These are phyloP conservation scores for Vitellaria paradoxa DNA, from an alignment of 179 eudicot species.

Conservation along the genomic window DNA sequence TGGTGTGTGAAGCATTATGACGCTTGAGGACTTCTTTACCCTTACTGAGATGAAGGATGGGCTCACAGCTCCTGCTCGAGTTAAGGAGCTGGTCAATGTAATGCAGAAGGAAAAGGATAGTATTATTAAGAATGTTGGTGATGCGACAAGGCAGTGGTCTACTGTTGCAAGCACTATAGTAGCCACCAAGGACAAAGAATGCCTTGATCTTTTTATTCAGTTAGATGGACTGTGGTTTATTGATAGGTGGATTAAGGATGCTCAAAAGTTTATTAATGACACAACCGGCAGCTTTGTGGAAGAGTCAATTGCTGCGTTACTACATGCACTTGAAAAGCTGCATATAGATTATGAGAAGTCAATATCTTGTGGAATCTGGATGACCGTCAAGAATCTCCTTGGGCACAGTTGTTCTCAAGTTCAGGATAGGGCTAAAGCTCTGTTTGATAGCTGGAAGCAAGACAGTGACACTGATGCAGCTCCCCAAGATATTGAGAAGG, in stretches of 20 bases:
- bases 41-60: slow-evolving; percentile 86
- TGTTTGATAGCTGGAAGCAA: slow-evolving; percentile 56
- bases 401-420: slow-evolving; percentile 49
- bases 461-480: slow-evolving; percentile 20
- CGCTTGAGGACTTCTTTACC: slow-evolving; percentile 83
- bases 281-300: slow-evolving; percentile 50
- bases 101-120: slow-evolving; percentile 65
- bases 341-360: slow-evolving; percentile 42
- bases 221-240: slow-evolving; percentile 68
- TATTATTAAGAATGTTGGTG: slow-evolving; percentile 45
- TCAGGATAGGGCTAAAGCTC: slow-evolving; percentile 57
- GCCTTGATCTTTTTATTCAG: slow-evolving; percentile 74
- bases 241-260: slow-evolving; percentile 66
- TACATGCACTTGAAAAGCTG: slow-evolving; percentile 71
- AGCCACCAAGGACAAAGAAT: slow-evolving; percentile 72
- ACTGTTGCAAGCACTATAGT: slow-evolving; percentile 71
- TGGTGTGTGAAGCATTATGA: slow-evolving; percentile 57
- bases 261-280: slow-evolving; percentile 41
- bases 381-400: slow-evolving; percentile 55
- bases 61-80: slow-evolving; percentile 65
- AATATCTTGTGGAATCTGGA: slow-evolving; percentile 46
- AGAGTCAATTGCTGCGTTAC: slow-evolving; percentile 53
- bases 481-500: slow-evolving; percentile 30
- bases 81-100: slow-evolving; percentile 64
- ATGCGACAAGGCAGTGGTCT: slow-evolving; percentile 74